These are phyloP conservation scores for Cystobasidium slooffiae DNA, from an alignment of 1,284 basidiomycete species.

Conservation along the genomic window DNA sequence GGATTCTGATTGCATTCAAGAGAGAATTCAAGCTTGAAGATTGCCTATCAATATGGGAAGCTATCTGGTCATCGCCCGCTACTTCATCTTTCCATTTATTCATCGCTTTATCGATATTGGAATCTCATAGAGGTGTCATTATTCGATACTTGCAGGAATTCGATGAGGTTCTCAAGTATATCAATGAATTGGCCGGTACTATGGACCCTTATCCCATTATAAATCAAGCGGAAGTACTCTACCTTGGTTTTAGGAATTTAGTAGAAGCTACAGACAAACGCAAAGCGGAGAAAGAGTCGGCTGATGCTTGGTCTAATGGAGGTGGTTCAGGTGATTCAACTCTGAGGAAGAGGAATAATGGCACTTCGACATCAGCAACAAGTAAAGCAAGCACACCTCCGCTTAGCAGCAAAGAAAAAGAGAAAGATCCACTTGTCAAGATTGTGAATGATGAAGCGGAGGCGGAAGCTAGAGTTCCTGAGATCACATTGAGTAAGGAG, in stretches of 20 bases:
- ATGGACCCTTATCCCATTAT: constrained; percentile 90
- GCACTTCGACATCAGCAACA: neutral
- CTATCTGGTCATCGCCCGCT: constrained; percentile 92
- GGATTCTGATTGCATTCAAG: constrained; percentile 72
- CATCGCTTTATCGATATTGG: constrained; percentile 87
- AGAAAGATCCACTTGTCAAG: constrained; percentile 37
- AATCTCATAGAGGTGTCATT: constrained; percentile 91
- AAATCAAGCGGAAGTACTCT: constrained; percentile 90
- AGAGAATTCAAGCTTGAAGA: constrained; percentile 91
- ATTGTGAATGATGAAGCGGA: constrained; percentile 43
- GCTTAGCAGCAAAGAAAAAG: constrained; percentile 11
- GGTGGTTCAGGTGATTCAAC: neutral
- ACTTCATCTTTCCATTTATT: constrained; percentile 89
- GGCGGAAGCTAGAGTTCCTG: constrained; percentile 41
- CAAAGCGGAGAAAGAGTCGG: constrained; percentile 35
- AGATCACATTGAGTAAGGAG: constrained; percentile 28
- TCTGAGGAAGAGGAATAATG: constrained; percentile 5
- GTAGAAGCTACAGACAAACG: constrained; percentile 45
- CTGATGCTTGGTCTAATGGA: neutral
- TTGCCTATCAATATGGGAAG: constrained; percentile 87
- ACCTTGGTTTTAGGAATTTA: constrained; percentile 77
- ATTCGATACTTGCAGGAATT: constrained; percentile 86
- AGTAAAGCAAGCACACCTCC: neutral
- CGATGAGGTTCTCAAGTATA: constrained; percentile 69
- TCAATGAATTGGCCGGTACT: constrained; percentile 63